A percentile compares a stretch with the other conserved stretches of the same genome.
These are phyloP conservation scores for Phaeosphaeria sp. DNA, from an alignment of 2,329 filamentous ascomycete genomes.

Conservation along the genomic window DNA sequence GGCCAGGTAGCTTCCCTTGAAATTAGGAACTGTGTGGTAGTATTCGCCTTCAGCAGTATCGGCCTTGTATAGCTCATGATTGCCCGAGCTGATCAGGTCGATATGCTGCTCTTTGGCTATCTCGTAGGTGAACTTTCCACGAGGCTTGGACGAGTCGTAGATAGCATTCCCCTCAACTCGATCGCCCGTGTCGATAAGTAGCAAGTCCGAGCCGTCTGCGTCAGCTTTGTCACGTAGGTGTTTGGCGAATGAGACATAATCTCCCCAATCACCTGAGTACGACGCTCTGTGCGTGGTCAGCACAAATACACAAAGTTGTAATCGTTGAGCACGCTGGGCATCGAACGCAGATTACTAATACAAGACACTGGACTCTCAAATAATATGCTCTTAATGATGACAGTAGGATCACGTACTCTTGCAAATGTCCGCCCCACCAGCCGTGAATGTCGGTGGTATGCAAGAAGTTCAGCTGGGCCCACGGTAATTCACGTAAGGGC, in stretches of 20 bases:
- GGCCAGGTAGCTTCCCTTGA: constrained; percentile 79
- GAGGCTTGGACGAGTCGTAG: constrained; percentile 87
- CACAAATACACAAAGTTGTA: neutral
- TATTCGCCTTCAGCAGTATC: constrained; percentile 82
- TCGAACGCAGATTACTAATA: constrained; percentile 9
- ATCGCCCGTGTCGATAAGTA: constrained; percentile 96
- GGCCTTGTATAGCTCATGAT: constrained; percentile 91
- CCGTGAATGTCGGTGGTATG: constrained; percentile 92
- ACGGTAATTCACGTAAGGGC: constrained; percentile 82
- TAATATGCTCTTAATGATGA: neutral
- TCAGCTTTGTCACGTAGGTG: constrained; percentile 83
- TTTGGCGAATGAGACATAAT: constrained; percentile 91
- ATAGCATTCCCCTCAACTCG: constrained; percentile 93
- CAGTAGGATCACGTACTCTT: constrained; percentile 69
- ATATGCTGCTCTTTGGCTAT: constrained; percentile 84
- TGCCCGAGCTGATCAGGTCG: constrained; percentile 86
- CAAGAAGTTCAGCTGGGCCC: constrained; percentile 94
- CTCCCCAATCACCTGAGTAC: constrained; percentile 96
- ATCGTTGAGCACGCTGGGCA: neutral
- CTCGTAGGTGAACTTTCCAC: constrained; percentile 86
- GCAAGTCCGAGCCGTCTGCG: constrained; percentile 77
- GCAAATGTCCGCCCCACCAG: constrained; percentile 91
- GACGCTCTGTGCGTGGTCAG: constrained; percentile 65
- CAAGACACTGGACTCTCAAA: neutral
- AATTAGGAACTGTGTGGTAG: constrained; percentile 81